These are phyloP conservation scores for Termitomyces sp. DNA, from an alignment of 768 basidiomycete genomes.

Conservation along the genomic window DNA sequence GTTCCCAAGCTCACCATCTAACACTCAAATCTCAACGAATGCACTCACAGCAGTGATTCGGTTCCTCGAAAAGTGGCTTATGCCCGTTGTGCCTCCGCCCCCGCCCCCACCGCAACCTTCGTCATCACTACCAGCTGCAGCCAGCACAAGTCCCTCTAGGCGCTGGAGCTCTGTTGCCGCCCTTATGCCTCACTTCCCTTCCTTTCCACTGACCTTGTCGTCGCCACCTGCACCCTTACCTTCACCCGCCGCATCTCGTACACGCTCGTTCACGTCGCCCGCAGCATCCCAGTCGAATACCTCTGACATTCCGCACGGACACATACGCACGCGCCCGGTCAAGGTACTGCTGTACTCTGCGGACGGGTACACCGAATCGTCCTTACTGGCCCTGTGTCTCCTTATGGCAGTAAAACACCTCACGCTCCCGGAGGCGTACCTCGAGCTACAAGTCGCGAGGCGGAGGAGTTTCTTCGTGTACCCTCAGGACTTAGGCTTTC, in stretches of 20 bases:
- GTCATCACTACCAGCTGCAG: neutral
- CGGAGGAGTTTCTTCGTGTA: slow-evolving; percentile 91
- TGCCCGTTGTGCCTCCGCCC: slow-evolving; percentile 33
- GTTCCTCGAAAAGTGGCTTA: slow-evolving; percentile 65
- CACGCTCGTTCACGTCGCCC: slow-evolving; percentile 32
- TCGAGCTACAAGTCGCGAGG: slow-evolving; percentile 82
- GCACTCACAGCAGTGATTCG: slow-evolving; percentile 59
- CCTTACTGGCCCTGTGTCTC: slow-evolving; percentile 80
- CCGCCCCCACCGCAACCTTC: slow-evolving; percentile 9
- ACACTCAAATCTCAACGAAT: slow-evolving; percentile 49
- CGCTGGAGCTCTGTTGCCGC: slow-evolving; percentile 43
- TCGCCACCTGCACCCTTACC: slow-evolving; percentile 15
- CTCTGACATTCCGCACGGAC: slow-evolving; percentile 9
- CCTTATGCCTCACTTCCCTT: slow-evolving; percentile 35
- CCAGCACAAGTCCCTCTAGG: slow-evolving; percentile 13
- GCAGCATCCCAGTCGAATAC: slow-evolving; percentile 14
- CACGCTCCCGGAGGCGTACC: slow-evolving; percentile 83
- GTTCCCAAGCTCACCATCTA: slow-evolving; percentile 67
- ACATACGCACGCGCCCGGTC: slow-evolving; percentile 52
- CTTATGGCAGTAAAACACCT: slow-evolving; percentile 74
- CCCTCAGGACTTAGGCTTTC: slow-evolving; percentile 68
- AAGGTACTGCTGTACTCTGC: slow-evolving; percentile 80
- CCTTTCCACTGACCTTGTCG: slow-evolving; percentile 21
- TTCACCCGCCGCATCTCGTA: slow-evolving; percentile 18
- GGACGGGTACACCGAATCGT: slow-evolving; percentile 93